Evolutionary conservation across 2,329 filamentous ascomycete genomes (phyloP), one percentile per base, ranked within the genome.

Genomic region (Fusarium virguliforme): DNA sequence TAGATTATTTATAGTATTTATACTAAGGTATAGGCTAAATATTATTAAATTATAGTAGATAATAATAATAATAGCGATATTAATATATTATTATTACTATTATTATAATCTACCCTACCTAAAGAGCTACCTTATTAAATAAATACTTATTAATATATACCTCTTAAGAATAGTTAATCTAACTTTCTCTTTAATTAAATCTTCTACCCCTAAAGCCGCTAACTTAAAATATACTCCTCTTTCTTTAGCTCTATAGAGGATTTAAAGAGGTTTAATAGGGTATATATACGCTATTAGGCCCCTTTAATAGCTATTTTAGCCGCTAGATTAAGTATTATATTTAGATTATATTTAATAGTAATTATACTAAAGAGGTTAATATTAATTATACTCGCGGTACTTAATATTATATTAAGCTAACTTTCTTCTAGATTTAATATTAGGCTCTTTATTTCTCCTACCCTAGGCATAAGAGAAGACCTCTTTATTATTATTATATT

Each of bases 291-390:
- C 30, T 30, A 34, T 10, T 22, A 34, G 41, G 53, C 10, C 12
- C 13, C 26, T 57, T 62, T 41, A 24, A 62, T n/a, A 15, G 28
- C 10, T 8, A 24, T 15, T 37, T 62, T 12, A 50, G 15, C 6
- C 7, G 8, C 15, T 8, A 30, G 5, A n/a, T 62, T 18, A 37
- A 48, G n/a, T 6, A 26, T 18, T 62, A 57, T 24, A 57, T 62
- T 18, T 24, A 50, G 4, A 32, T 62, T n/a, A n/a, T 53, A 18
- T 62, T 62, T 22, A 62, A 62, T 24, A 62, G 60, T 13, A 24
- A 62, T n/a, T 24, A 51, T 12, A 38, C 3, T 2, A 62, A 62
- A 18, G 60, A 62, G 24, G 60, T 62, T 5, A 24, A 46, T 15
- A 62, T 30, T 10, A 62, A 37, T 5, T 13, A 62, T 37, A 13